These are phyloP conservation scores for Pyrrhoderma lamaoense DNA, from an alignment of 1,284 basidiomycete genomes.

Conservation along the genomic window DNA sequence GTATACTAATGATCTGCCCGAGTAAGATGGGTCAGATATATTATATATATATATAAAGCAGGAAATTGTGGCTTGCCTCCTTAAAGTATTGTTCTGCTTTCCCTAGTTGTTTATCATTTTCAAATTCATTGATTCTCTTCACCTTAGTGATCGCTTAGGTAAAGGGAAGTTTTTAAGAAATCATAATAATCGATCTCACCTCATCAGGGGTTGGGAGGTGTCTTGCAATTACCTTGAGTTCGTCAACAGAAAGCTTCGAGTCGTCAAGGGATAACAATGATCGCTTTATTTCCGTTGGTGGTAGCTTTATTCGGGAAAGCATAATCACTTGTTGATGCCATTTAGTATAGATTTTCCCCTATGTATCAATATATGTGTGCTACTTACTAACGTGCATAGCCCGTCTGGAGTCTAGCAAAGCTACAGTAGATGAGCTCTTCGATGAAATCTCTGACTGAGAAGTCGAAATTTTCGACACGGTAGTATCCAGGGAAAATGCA, in stretches of 20 bases:
- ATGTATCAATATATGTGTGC: neutral
- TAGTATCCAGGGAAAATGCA: constrained; percentile 61
- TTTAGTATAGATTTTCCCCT: no score
- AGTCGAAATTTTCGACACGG: constrained; percentile 37
- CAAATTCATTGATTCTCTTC: constrained; percentile 57
- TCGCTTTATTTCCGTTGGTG: constrained; percentile 53
- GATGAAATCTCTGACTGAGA: constrained; percentile 29
- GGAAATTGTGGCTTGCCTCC: constrained; percentile 40
- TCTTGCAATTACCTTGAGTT: constrained; percentile 64
- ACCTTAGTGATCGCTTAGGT: constrained; percentile 33
- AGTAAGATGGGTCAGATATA: neutral
- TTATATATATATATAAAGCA: neutral
- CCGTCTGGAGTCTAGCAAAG: constrained; percentile 72
- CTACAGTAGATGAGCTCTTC: constrained; percentile 56
- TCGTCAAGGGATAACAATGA: constrained; percentile 72
- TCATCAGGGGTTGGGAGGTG: constrained; percentile 75
- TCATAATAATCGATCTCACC: constrained; percentile 31
- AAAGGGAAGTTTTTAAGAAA: neutral
- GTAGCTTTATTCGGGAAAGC: constrained; percentile 67
- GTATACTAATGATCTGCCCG: constrained; percentile 68
- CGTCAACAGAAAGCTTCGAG: constrained; percentile 54
- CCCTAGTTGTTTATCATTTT: constrained; percentile 61
- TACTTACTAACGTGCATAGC: constrained; percentile 75
- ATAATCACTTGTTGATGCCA: no score
- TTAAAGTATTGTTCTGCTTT: constrained; percentile 83